Evolutionary conservation across 495 filamentous ascomycete genomes (phyloP), one percentile per base, ranked within the genome.

Genomic region (Pyrenopolyporus hunteri): DNA sequence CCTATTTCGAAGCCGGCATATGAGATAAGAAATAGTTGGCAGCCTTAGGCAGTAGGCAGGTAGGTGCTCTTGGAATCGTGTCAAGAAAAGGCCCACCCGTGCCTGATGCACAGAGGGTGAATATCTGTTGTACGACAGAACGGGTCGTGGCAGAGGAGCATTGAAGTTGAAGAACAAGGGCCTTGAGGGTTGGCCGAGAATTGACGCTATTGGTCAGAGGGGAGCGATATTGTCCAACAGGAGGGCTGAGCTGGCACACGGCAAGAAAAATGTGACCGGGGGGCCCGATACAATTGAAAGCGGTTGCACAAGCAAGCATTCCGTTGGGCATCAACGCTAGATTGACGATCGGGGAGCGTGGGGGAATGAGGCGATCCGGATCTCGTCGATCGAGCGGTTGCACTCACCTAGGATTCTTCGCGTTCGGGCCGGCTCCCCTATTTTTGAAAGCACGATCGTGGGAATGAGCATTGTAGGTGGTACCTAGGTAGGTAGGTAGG

Each of bases 321-420:
- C 29, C 51, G 63, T 66, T 66, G 63, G 63, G 56, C 56, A 60
- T 26, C 63, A 66, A 66, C 63, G 57, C 63, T 57, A 60, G 45
- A 42, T 57, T 29, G 63, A 43, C 57, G 45, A 66, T 66, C 63
- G 14, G 43, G n/a, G 40, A 60, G 51, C 56, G 56, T 60, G 51
- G 51, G 57, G 51, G 46, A 47, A 47, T 25, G 51, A 63, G 43
- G 50, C 47, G 60, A 32, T 55, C 48, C 43, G 35, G 56, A 51
- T 17, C 49, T n/a, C 49, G 28, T 45, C 44, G 52, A 43, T 59
- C 43, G 35, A 45, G 36, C 36, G 50, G 49, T 23, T 56, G 32
- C 28, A 52, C 51, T 60, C 57, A 57, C 51, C 46, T 60, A 9
- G 36, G 7, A 37, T 39, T 44, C 47, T 5, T 16, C 57, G 32